Conservation (phyloP, 805 yeast genomes). For the Hanseniaspora occidentalis region DNA sequence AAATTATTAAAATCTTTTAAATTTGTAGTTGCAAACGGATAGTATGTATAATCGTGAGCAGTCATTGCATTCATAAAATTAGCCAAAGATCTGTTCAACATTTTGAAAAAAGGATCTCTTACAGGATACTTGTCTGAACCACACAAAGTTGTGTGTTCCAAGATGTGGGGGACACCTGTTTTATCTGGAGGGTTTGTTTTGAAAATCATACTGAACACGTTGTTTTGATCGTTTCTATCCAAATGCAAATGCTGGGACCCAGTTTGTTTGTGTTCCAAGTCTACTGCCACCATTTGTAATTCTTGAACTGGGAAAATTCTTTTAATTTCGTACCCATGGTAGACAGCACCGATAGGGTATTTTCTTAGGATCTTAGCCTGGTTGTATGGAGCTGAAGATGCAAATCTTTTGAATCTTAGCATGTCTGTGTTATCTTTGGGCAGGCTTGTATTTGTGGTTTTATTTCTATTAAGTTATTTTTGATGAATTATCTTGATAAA, state of each 20-base stretch:
- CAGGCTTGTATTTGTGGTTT: neutral
- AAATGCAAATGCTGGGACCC: slow-evolving; percentile 79
- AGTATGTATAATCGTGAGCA: slow-evolving; percentile 90
- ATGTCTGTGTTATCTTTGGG: neutral
- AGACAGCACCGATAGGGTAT: slow-evolving; percentile 50
- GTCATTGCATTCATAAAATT: slow-evolving; percentile 99
- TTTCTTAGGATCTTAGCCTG: slow-evolving; percentile 29
- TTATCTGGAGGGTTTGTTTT: slow-evolving; percentile 89
- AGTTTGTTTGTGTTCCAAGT: slow-evolving; percentile 50
- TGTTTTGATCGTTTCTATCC: slow-evolving; percentile 70
- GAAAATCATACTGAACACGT: slow-evolving; percentile 80
- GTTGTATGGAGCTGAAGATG: slow-evolving; percentile 10
- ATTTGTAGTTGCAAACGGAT: slow-evolving; percentile 94
- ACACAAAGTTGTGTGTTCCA: slow-evolving; percentile 93
- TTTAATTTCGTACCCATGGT: slow-evolving; percentile 58
- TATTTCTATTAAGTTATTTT: neutral
- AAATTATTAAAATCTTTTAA: slow-evolving; percentile 66
- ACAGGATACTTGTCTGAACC: slow-evolving; percentile 89
- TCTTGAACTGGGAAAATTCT: slow-evolving; percentile 67
- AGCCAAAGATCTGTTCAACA: slow-evolving; percentile 87
- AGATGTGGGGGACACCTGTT: slow-evolving; percentile 93
- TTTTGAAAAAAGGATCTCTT: slow-evolving; percentile 93
- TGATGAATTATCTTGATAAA: too few relatives aligned
- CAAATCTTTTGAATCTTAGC: neutral
- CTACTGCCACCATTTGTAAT: slow-evolving; percentile 67